phyloP scores from a whole-genome alignment of 495 filamentous ascomycete species.

The Penicillium lagena region DNA sequence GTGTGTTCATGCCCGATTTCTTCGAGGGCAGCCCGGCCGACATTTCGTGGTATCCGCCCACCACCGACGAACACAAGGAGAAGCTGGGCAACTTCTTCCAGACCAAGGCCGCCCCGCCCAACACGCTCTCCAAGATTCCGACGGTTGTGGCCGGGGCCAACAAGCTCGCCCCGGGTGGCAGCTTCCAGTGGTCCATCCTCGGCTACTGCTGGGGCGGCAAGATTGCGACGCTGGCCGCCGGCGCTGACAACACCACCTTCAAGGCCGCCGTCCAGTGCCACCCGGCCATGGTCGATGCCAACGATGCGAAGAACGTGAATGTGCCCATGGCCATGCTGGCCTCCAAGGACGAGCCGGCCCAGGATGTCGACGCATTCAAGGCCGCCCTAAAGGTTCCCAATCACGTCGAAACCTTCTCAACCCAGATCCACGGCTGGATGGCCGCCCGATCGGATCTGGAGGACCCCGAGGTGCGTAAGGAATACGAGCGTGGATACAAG shows the following conservation, averaged over 20 bases:
- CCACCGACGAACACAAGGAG: constrained; percentile 73
- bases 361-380: constrained; percentile 68
- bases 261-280: constrained; percentile 65
- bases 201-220: constrained; percentile 97
- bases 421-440: constrained; percentile 92
- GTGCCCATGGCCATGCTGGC: constrained; percentile 61
- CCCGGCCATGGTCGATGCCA: constrained; percentile 82
- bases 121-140: constrained; percentile 58
- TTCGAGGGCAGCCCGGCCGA: constrained; percentile 45
- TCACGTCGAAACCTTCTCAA: constrained; percentile 70
- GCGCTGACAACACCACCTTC: constrained; percentile 55
- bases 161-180: constrained; percentile 29
- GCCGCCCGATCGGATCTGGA: constrained; percentile 67
- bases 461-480: constrained; percentile 57
- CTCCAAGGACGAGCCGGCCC: constrained; percentile 57
- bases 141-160: constrained; percentile 51
- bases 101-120: constrained; percentile 56
- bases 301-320: constrained; percentile 57
- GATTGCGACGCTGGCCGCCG: constrained; percentile 56
- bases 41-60: constrained; percentile 60
- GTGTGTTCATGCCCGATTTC: constrained; percentile 54
- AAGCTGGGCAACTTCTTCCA: constrained; percentile 72
- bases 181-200: constrained; percentile 73
- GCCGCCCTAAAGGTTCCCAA: constrained; percentile 58
- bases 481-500: constrained; percentile 78